phyloP scores from a whole-genome alignment of 345 rosid genomes.

The Melaleuca alternifolia region DNA sequence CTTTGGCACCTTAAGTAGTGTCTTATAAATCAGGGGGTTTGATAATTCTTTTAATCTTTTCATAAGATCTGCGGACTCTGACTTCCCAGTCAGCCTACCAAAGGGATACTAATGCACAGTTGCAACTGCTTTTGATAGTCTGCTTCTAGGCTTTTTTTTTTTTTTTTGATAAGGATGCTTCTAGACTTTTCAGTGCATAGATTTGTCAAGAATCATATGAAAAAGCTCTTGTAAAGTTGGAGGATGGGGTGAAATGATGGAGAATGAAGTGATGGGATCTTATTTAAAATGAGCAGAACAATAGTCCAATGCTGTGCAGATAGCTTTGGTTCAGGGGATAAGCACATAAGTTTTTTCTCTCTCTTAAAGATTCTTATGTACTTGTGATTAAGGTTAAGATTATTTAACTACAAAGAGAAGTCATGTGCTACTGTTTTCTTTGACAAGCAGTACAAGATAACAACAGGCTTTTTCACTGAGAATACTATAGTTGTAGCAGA shows the following conservation, averaged over 20 bases:
- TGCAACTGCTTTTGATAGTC: neutral
- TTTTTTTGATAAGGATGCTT: no score
- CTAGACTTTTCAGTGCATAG: neutral
- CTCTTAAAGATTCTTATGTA: neutral
- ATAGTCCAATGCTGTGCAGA: neutral
- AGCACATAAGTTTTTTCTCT: neutral
- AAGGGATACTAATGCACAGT: neutral
- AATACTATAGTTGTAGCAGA: constrained; percentile 92
- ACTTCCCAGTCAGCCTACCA: neutral
- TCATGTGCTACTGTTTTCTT: constrained; percentile 15
- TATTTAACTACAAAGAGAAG: neutral
- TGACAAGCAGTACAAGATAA: constrained; percentile 64
- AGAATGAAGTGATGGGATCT: neutral
- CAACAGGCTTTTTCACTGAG: constrained; percentile 85
- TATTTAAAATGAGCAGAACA: neutral
- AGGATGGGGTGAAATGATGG: neutral
- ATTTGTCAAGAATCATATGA: neutral
- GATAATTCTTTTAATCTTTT: neutral
- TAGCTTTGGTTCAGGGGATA: neutral
- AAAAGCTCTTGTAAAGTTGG: neutral
- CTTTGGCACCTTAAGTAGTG: neutral
- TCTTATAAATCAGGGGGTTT: neutral
- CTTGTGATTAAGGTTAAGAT: neutral
- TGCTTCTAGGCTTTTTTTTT: neutral
- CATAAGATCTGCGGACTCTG: neutral